Conservation (phyloP, 805 yeast genomes). For the Alloascoidea africana region DNA sequence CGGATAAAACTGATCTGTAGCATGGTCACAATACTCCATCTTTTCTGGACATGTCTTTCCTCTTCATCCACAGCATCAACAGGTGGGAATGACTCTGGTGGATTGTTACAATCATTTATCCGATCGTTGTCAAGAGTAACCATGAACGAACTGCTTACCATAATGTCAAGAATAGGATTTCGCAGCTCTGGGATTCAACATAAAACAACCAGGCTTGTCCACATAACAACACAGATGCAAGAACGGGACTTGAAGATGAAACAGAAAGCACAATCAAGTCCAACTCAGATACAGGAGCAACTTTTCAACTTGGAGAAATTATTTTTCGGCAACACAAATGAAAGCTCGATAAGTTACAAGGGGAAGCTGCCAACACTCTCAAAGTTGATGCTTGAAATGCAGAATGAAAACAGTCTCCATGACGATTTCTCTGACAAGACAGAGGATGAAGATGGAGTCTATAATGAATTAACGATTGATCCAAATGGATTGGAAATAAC, state of each 20-base stretch:
- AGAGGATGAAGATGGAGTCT: conserved; percentile 9
- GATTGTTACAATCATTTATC: neutral
- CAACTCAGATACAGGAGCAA: too few species aligned
- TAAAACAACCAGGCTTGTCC: neutral
- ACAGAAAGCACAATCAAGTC: too few species aligned
- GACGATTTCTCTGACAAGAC: conserved; percentile 14
- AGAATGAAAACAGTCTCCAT: conserved; percentile 9
- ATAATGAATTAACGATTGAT: conserved; percentile 4
- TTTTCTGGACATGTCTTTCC: too few species aligned
- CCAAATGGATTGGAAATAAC: conserved; percentile 45
- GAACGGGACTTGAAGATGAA: neutral
- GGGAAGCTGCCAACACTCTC: conserved; percentile 6
- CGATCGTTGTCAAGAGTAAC: neutral
- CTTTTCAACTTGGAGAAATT: neutral
- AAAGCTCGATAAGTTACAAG: conserved; percentile 6
- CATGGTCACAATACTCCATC: neutral
- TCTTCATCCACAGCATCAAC: too few species aligned
- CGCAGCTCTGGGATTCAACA: neutral
- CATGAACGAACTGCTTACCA: neutral
- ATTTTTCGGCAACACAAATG: conserved; percentile 4
- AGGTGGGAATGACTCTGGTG: neutral
- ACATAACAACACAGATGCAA: neutral
- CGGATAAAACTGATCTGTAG: neutral
- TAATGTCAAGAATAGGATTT: neutral
- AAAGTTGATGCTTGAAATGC: conserved; percentile 3